Base-by-base conservation (phyloP, 345 rosid genomes). In the Pseudoturritis turrita region DNA sequence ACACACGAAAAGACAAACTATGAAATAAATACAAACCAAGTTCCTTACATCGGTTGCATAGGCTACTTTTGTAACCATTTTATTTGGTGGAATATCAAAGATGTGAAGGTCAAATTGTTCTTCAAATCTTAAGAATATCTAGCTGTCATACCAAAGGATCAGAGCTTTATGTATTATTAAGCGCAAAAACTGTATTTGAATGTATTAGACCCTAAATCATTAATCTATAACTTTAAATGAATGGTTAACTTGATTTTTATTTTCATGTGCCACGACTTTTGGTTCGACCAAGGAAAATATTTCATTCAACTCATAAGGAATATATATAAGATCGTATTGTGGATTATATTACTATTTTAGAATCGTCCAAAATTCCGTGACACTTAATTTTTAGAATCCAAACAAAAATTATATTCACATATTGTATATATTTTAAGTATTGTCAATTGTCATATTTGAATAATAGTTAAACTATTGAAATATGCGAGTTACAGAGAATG, bases 351-450 rank as follows among this genome's bases (percentile, higher is more conserved):
- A 74, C 22, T 40, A 26, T 33, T 37, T 19, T 37, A 57, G 72
- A 66, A 49, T 44, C 12, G 28, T 58, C 53, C 45, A 58, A 35
- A 66, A 59, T 39, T 74, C 78, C 78, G 73, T 74, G 78, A 74
- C 68, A 66, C 37, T 26, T 64, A 33, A 33, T 17, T 57, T 22
- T 57, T 74, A 49, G 21, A 58, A 49, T 65, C 43, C 78, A 66
- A 23, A 49, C 46, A 49, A 74, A 72, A 57, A 57, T 66, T 73
- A 50, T 36, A 50, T 36, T 36, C 77, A 45, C 22, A 36, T 73
- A 73, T 64, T 45, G n/a, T 49, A 13, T 17, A 25, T 53, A 60
- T 47, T 26, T 39, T 49, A 68, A 19, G 12, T 13, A 15, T 33
- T 70, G 41, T 17, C 21, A 52, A 54, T 36, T 58, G 9, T 22